Evolutionary conservation across 768 basidiomycete species (phyloP).

Genomic region (Scleroderma citrinum): DNA sequence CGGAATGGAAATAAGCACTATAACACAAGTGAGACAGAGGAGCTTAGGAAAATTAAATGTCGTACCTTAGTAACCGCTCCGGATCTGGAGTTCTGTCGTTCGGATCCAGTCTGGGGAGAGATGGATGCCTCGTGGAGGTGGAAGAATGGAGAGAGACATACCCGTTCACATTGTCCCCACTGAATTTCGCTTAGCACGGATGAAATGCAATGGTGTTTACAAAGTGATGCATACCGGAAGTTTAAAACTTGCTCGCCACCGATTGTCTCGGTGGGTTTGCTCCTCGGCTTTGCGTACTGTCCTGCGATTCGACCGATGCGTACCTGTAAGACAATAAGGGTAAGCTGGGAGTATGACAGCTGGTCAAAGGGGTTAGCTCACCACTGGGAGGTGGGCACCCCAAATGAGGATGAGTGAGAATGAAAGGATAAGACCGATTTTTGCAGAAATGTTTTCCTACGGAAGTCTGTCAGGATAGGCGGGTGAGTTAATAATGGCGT

Average conservation of each 20-base stretch:
- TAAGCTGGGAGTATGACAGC: background rate
- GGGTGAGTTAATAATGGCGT: conserved; percentile 19
- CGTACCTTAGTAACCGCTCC: conserved; percentile 71
- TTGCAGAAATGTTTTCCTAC: conserved; percentile 81
- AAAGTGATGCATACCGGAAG: conserved; percentile 59
- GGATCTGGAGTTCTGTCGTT: conserved; percentile 87
- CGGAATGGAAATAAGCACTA: conserved; percentile 95
- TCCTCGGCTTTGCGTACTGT: conserved; percentile 93
- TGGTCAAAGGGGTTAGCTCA: conserved; percentile 32
- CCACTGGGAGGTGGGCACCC: conserved; percentile 91
- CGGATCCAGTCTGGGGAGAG: conserved; percentile 49
- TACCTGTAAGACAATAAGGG: conserved; percentile 37
- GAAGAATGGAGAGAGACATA: conserved; percentile 25
- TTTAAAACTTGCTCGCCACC: conserved; percentile 73
- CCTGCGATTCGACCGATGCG: conserved; percentile 91
- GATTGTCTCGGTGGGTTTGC: conserved; percentile 74
- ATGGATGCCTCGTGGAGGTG: background rate
- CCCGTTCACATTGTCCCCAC: conserved; percentile 97
- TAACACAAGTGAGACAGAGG: conserved; percentile 5
- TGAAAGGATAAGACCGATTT: conserved; percentile 87
- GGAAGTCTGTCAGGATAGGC: conserved; percentile 4
- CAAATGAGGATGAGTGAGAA: conserved; percentile 94
- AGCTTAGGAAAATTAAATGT: conserved; percentile 17
- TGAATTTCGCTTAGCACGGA: conserved; percentile 23
- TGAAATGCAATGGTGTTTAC: background rate